Base-by-base conservation (phyloP, 768 basidiomycete genomes). In the Xerocomellus dryophilus region DNA sequence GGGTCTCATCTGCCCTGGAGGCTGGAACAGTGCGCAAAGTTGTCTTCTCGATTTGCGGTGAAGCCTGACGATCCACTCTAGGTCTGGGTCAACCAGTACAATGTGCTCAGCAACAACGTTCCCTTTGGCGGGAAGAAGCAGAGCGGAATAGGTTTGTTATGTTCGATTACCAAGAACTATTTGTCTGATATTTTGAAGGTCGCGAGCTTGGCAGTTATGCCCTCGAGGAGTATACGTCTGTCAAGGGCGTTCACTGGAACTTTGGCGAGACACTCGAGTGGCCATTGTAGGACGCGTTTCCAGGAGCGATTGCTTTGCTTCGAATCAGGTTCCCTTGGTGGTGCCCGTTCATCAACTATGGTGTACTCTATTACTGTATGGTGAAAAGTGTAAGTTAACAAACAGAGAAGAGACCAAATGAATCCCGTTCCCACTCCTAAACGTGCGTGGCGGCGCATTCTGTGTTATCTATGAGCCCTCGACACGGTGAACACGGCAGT, bases 101-200 rank as follows among this genome's bases (percentile, higher is more conserved):
- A 87, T 65, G 39, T 88, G 12, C 70, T 96, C 51, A 81, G 82
- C 72, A 91, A 90, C 69, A 92, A 95, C 54, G 86, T 93, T 42
- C 96, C 96, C 2, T 98, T 98, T 65, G 95, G 96, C 35, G 96
- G 95, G 21, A 96, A 90, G 76, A 96, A 95, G 73, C 88, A 91
- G 68, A 90, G 88, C 40, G 93, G 93, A 48, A 85, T 90, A 64
- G 87, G 90, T 88, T 61, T 53, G 61, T 48, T 8, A 0, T 35
- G 3, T 14, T 21, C 4, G 15, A 47, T 43, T 32, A 38, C n/a
- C 20, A 18, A 39, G 47, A n/a, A 54, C 11, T 18, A 29, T 23
- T 52, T 18, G 62, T 43, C 55, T 58, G 40, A 62, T 36, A 7
- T 27, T n/a, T 18, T 43, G 20, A 68, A 88, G 95, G 92, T 38